phyloP scores from a whole-genome alignment of 495 filamentous ascomycete species.

The Daldinia grandis region DNA sequence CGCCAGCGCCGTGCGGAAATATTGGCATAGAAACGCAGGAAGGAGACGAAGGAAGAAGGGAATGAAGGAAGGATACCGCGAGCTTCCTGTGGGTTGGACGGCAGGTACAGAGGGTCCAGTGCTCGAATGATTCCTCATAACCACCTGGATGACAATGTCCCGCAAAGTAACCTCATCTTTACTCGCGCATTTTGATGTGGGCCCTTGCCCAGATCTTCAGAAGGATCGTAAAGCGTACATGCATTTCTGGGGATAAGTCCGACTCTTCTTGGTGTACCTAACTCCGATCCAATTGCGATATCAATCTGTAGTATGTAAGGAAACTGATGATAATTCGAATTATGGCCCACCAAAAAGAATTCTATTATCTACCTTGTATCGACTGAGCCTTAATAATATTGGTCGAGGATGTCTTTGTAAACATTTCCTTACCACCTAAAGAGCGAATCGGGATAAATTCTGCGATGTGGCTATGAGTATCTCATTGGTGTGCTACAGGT shows the following conservation, averaged over 20 bases:
- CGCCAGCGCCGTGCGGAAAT: constrained; percentile 2
- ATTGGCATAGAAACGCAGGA: background rate
- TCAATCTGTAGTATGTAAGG: background rate
- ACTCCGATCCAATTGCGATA: background rate
- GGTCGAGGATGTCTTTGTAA: background rate
- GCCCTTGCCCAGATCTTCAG: background rate
- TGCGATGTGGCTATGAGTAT: background rate
- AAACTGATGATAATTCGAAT: background rate
- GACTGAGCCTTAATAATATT: background rate
- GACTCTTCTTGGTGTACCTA: background rate
- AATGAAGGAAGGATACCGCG: background rate
- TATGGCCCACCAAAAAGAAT: background rate
- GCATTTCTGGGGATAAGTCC: background rate
- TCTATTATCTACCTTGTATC: background rate
- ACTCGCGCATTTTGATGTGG: background rate
- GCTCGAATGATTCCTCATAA: constrained; percentile 1
- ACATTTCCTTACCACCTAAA: constrained; percentile 11
- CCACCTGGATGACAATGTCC: constrained; percentile 7
- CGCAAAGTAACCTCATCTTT: constrained; percentile 2
- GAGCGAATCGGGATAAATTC: constrained; percentile 1
- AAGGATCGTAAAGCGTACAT: background rate
- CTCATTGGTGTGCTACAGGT: constrained; percentile 9
- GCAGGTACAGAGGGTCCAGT: background rate
- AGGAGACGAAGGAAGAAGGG: background rate
- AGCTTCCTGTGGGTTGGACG: background rate